Evolutionary conservation across 352 stramenopile genomes (phyloP).

Genomic region (Phytophthora pistaciae): DNA sequence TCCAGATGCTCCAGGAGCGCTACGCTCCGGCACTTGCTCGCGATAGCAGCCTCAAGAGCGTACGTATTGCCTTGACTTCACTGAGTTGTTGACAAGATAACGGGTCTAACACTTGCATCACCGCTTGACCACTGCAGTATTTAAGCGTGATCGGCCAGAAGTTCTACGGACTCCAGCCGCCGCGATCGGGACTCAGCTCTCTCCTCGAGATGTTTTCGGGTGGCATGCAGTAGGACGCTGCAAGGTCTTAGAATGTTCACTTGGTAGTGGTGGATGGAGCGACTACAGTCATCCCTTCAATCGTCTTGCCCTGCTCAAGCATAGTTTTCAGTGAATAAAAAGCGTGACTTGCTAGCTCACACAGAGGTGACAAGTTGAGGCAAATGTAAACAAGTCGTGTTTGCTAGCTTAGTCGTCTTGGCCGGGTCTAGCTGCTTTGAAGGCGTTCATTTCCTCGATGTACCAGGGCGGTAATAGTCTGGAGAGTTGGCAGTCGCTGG

Average conservation of each 20-base stretch:
- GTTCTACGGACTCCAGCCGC: conserved; percentile 88
- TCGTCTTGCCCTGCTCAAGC: too few relatives aligned
- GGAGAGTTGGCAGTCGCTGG: conserved; percentile 25
- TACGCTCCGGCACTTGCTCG: conserved; percentile 80
- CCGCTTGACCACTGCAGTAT: conserved; percentile 57
- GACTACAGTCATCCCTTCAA: too few relatives aligned
- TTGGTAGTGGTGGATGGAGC: too few relatives aligned
- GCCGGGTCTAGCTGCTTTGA: background rate
- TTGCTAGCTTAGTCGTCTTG: background rate
- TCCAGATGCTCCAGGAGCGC: conserved; percentile 89
- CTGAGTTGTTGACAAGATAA: background rate
- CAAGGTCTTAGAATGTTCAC: conserved; percentile 13
- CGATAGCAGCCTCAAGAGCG: conserved; percentile 78
- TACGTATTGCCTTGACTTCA: conserved; percentile 44
- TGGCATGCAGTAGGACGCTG: conserved; percentile 62
- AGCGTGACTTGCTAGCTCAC: too few relatives aligned
- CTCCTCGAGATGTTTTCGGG: conserved; percentile 87
- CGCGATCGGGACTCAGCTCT: conserved; percentile 80
- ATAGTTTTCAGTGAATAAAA: conserved; percentile 21
- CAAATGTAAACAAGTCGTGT: background rate
- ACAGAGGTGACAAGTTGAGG: background rate
- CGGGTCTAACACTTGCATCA: conserved; percentile 9
- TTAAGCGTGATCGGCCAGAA: conserved; percentile 87
- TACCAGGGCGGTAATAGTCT: conserved; percentile 29
- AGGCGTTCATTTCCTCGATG: conserved; percentile 26